phyloP scores from a whole-genome alignment of 2,329 filamentous ascomycete species.

The Apiospora kogelbergensis region DNA sequence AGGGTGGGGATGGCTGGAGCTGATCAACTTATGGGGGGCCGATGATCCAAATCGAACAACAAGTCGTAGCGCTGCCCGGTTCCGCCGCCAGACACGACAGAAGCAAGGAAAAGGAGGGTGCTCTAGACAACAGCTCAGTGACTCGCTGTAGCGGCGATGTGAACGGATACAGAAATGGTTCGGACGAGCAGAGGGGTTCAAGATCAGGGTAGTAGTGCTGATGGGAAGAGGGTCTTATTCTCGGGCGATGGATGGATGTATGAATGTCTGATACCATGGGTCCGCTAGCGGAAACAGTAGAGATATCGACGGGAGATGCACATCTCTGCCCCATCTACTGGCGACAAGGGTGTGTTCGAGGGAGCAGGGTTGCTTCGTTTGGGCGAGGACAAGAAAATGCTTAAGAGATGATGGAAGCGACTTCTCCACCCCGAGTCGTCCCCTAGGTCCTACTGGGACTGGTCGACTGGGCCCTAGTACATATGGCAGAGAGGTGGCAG shows the following conservation, averaged over 20 bases:
- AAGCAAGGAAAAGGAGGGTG: conserved; percentile 13
- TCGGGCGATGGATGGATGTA: conserved; percentile 20
- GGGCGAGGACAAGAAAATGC: not conserved
- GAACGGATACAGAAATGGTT: conserved; percentile 12
- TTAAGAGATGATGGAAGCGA: conserved; percentile 7
- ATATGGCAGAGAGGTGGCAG: not conserved
- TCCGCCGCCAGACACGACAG: conserved; percentile 2
- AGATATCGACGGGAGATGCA: conserved; percentile 32
- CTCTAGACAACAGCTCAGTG: conserved; percentile 19
- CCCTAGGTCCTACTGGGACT: not conserved
- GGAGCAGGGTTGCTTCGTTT: not conserved
- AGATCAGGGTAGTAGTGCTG: conserved; percentile 30
- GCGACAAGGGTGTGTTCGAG: not conserved
- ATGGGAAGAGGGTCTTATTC: conserved; percentile 30
- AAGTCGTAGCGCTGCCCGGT: conserved; percentile 2
- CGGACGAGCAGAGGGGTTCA: conserved; percentile 30
- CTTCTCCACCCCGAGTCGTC: not conserved
- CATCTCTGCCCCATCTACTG: conserved; percentile 22
- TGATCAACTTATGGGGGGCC: conserved; percentile 18
- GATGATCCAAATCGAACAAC: conserved; percentile 10
- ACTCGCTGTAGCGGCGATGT: not conserved
- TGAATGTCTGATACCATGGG: conserved; percentile 31
- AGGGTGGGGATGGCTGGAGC: conserved; percentile 22
- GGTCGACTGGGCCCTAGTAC: not conserved
- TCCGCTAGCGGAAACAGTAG: conserved; percentile 30